Conservation (phyloP, 345 rosid genomes). For the Physaria fendleri region DNA sequence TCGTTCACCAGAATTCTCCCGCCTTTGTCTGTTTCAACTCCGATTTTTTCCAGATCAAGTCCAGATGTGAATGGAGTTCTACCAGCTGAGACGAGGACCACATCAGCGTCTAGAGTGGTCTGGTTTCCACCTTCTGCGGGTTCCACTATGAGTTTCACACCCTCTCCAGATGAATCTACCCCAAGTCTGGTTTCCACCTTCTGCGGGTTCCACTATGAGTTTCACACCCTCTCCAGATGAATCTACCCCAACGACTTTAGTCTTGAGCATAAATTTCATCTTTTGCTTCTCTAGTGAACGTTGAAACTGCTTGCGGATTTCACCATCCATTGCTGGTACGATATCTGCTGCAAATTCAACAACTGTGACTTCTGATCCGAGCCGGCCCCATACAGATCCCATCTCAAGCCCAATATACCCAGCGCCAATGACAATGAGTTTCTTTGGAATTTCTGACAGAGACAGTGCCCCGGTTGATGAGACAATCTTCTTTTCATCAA, state of each 20-base stretch:
- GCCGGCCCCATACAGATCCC: conserved; percentile 96
- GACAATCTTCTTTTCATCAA: conserved; percentile 88
- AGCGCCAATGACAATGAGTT: conserved; percentile 93
- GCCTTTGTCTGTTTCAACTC: conserved; percentile 80
- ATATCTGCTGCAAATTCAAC: conserved; percentile 94
- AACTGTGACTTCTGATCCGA: conserved; percentile 96
- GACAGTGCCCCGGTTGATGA: conserved; percentile 95
- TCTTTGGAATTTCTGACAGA: conserved; percentile 76
- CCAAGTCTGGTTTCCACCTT: conserved; percentile 88
- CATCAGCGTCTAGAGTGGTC: conserved; percentile 87
- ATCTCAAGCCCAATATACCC: conserved; percentile 99
- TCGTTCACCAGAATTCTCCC: conserved; percentile 83
- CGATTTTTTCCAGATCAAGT: conserved; percentile 84
- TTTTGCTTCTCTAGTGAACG: conserved; percentile 89
- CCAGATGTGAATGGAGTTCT: conserved; percentile 86
- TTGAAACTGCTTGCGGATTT: conserved; percentile 92
- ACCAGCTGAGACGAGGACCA: conserved; percentile 95
- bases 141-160: conserved; percentile 78
- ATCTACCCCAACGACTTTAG: conserved; percentile 91
- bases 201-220: conserved; percentile 79
- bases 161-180: conserved; percentile 59
- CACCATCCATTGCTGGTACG: conserved; percentile 95
- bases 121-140: conserved; percentile 85
- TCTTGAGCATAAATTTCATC: conserved; percentile 98
- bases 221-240: conserved; percentile 67